Evolutionary conservation across 768 basidiomycete species (phyloP).

Genomic region (Pisolithus sp.): DNA sequence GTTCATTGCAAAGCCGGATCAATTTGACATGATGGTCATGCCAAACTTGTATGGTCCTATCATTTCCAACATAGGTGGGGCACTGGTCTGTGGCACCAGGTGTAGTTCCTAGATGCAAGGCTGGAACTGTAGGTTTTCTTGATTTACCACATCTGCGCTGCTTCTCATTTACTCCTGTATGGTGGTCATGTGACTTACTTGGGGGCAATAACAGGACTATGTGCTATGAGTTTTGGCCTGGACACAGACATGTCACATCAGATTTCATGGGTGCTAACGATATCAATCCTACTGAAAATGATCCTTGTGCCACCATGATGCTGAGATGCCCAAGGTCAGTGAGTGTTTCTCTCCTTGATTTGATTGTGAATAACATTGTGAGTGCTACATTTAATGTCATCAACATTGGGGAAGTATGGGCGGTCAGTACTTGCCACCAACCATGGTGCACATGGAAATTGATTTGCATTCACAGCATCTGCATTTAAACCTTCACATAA

Average conservation of each 20-base stretch:
- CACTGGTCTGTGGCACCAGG: slow-evolving; percentile 96
- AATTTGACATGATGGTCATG: slow-evolving; percentile 99
- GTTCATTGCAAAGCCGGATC: slow-evolving; percentile 88
- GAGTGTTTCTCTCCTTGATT: slow-evolving; percentile 42
- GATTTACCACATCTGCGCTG: neutral
- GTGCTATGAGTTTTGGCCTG: slow-evolving; percentile 98
- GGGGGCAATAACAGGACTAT: no score
- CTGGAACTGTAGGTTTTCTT: slow-evolving; percentile 65
- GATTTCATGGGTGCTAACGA: slow-evolving; percentile 96
- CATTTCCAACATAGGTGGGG: slow-evolving; percentile 96
- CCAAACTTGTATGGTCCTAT: slow-evolving; percentile 96
- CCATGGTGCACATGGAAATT: no score
- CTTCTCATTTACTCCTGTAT: slow-evolving; percentile 7
- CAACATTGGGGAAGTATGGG: slow-evolving; percentile 78
- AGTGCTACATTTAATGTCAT: slow-evolving; percentile 90
- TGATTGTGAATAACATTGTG: slow-evolving; percentile 91
- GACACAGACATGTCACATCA: slow-evolving; percentile 90
- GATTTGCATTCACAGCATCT: no score
- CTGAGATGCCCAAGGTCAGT: slow-evolving; percentile 94
- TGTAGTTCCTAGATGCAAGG: slow-evolving; percentile 95
- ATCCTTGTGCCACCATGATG: slow-evolving; percentile 96
- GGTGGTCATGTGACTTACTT: neutral
- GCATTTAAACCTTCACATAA: no score
- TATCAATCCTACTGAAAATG: slow-evolving; percentile 95
- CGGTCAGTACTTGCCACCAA: no score